Percentiles rank a stretch among this genome's conserved stretches.
phyloP scores from a whole-genome alignment of 2,329 filamentous ascomycete species.

The Colletotrichum lindemuthianum region DNA sequence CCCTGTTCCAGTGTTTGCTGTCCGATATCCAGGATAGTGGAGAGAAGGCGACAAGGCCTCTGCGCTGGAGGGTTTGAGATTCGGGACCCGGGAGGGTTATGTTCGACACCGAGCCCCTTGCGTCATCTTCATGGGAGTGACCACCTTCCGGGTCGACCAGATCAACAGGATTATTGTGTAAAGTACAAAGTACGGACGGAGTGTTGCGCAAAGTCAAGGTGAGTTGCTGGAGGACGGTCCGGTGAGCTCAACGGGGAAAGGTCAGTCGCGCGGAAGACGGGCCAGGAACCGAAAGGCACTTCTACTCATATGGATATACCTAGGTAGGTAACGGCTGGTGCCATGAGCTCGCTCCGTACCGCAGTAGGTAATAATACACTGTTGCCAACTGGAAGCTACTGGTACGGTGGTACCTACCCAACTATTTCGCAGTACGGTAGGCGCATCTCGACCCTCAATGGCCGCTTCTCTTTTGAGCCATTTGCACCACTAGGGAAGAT shows the following conservation, averaged over 20 bases:
- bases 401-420: background rate
- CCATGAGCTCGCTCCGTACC: background rate
- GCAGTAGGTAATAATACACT: background rate
- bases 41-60: background rate
- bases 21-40: slow-evolving; percentile 29
- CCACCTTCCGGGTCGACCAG: too few species aligned
- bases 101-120: too few species aligned
- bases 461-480: slow-evolving; percentile 24
- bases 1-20: slow-evolving; percentile 20
- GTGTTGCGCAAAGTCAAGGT: background rate
- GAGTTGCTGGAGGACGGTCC: background rate
- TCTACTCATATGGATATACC: background rate
- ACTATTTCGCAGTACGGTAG: background rate
- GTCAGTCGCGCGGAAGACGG: slow-evolving; percentile 18
- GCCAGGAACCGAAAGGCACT: background rate
- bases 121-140: too few species aligned
- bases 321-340: too few species aligned
- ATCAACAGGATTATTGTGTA: too few species aligned
- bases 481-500: slow-evolving; percentile 28
- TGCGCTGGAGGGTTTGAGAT: slow-evolving; percentile 31
- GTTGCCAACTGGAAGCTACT: slow-evolving; percentile 12
- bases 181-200: too few species aligned
- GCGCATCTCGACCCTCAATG: slow-evolving; percentile 17
- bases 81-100: background rate
- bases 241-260: slow-evolving; percentile 2